phyloP scores from a whole-genome alignment of 2,329 filamentous ascomycete species.

The Albifimbria verrucaria region DNA sequence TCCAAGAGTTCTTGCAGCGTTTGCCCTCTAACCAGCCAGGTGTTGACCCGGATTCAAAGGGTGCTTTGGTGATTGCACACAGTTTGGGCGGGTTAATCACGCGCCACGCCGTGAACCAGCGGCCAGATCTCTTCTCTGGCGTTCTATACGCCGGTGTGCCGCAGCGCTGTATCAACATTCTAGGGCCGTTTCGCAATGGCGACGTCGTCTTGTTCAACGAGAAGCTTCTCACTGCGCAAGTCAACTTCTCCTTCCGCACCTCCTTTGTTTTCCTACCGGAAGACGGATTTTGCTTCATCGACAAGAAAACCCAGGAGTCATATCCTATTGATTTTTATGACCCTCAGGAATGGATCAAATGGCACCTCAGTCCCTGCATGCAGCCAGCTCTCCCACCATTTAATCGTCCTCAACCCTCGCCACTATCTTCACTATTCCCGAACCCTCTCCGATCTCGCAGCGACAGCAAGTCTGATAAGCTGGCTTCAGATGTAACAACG shows the following conservation, averaged over 20 bases:
- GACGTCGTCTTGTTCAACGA: conserved; percentile 88
- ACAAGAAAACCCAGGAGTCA: conserved; percentile 74
- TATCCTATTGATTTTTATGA: conserved; percentile 85
- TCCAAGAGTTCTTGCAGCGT: conserved; percentile 70
- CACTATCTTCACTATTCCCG: conserved; percentile 46
- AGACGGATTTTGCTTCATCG: conserved; percentile 82
- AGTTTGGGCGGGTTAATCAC: conserved; percentile 85
- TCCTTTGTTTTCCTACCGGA: conserved; percentile 83
- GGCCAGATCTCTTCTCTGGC: conserved; percentile 80
- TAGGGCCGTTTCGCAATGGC: conserved; percentile 86
- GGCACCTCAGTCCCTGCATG: conserved; percentile 75
- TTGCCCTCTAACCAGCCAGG: conserved; percentile 70
- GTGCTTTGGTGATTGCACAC: conserved; percentile 81
- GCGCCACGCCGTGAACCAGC: conserved; percentile 79
- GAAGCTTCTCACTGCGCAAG: conserved; percentile 84
- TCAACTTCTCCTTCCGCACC: conserved; percentile 88
- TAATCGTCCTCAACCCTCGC: conserved; percentile 33
- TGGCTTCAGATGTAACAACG: conserved; percentile 11
- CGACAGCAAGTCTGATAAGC: conserved; percentile 38
- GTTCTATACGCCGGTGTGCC: conserved; percentile 84
- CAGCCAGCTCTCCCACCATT: conserved; percentile 60
- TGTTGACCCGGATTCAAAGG: conserved; percentile 50
- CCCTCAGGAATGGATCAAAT: conserved; percentile 72
- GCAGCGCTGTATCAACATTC: conserved; percentile 83
- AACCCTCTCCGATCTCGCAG: conserved; percentile 42